Evolutionary conservation across 2,329 filamentous ascomycete species (phyloP).

Genomic region (Penicillium polonicum): DNA sequence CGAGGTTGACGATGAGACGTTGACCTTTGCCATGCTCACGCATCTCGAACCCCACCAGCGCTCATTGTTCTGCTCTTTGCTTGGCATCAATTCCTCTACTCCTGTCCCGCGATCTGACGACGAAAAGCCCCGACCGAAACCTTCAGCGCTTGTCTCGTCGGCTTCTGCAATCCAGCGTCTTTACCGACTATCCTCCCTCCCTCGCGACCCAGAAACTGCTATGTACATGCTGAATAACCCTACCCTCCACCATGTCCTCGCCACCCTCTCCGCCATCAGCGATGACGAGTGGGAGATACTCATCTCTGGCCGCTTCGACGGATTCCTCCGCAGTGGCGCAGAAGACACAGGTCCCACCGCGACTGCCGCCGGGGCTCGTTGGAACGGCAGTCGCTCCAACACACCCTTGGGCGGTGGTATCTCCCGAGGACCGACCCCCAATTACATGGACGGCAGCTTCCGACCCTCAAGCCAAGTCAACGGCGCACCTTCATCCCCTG

Average conservation of each 20-base stretch:
- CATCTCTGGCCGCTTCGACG: constrained; percentile 89
- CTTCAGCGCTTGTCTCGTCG: constrained; percentile 71
- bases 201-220: constrained; percentile 81
- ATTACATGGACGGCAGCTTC: constrained; percentile 42
- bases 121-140: constrained; percentile 63
- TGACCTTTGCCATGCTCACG: constrained; percentile 90
- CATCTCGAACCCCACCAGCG: constrained; percentile 74
- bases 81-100: constrained; percentile 59
- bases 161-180: constrained; percentile 78
- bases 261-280: constrained; percentile 83
- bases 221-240: constrained; percentile 84
- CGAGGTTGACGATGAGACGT: constrained; percentile 89
- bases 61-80: constrained; percentile 76
- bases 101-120: constrained; percentile 63
- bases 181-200: constrained; percentile 70
- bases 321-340: constrained; percentile 90
- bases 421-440: constrained; percentile 36
- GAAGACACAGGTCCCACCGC: constrained; percentile 52
- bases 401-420: constrained; percentile 36
- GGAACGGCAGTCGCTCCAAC: constrained; percentile 42
- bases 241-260: constrained; percentile 77
- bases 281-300: constrained; percentile 96
- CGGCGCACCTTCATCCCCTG: constrained; percentile 52
- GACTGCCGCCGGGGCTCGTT: constrained; percentile 27
- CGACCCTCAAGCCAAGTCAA: constrained; percentile 43